These are phyloP conservation scores for Paraurostyla sp. DNA, from an alignment of 73 alveolate species.

Conservation along the genomic window DNA sequence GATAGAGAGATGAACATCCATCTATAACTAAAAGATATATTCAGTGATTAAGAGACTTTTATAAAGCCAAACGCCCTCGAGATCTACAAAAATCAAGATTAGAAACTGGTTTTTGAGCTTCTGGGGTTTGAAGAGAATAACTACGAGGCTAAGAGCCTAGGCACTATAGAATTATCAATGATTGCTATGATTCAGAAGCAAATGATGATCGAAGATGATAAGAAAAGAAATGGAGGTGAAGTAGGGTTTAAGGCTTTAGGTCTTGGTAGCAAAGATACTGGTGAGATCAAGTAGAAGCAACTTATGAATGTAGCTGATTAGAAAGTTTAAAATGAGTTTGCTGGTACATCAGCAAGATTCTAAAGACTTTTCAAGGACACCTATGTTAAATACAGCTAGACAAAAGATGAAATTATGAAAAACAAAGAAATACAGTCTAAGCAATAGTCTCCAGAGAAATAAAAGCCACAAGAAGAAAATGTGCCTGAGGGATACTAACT, in stretches of 20 bases:
- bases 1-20: conserved; percentile 11
- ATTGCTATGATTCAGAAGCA: conserved; percentile 1
- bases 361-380: conserved; percentile 20
- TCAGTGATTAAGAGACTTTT: conserved; percentile 13
- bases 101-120: conserved; percentile 11
- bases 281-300: background rate
- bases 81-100: background rate
- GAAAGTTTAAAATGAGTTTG: conserved; percentile 17
- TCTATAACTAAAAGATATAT: conserved; percentile 7
- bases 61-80: background rate
- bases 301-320: background rate
- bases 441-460: background rate
- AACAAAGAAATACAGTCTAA: background rate
- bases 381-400: conserved; percentile 29
- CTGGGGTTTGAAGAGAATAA: conserved; percentile 17
- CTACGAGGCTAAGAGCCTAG: background rate
- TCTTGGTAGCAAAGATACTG: background rate
- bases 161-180: background rate
- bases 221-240: background rate
- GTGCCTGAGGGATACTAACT: background rate
- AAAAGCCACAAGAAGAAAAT: background rate
- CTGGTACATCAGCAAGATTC: conserved; percentile 37
- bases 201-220: background rate
- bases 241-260: background rate
- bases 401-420: conserved; percentile 2